Conservation (phyloP, 2,329 filamentous ascomycete species). For the Zelopaecilomyces penicillatus region DNA sequence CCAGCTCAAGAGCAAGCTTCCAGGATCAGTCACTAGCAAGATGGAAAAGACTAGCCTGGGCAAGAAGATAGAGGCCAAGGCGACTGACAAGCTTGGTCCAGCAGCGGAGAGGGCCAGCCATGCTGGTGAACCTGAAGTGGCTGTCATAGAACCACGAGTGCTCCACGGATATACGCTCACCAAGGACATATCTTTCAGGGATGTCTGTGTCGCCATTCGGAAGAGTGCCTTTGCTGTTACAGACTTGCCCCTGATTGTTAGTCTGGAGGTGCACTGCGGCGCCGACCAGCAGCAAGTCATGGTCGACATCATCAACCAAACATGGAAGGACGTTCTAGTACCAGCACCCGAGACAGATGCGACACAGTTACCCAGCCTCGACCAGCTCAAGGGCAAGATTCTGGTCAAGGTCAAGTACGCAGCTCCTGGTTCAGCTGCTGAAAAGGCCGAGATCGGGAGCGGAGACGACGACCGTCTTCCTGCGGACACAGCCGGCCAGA, state of each 20-base stretch:
- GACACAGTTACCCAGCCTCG: constrained; percentile 55
- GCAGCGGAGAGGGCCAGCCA: constrained; percentile 2
- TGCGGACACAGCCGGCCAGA: constrained; percentile 31
- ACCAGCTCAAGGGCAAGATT: constrained; percentile 66
- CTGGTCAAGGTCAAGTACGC: constrained; percentile 73
- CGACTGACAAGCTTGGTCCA: constrained; percentile 5
- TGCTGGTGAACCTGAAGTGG: constrained; percentile 17
- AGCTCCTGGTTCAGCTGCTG: constrained; percentile 30
- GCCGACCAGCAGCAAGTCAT: constrained; percentile 78
- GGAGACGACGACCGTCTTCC: constrained; percentile 30
- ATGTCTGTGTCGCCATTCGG: constrained; percentile 73
- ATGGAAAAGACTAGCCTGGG: constrained; percentile 41
- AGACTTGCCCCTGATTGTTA: constrained; percentile 84
- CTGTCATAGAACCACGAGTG: constrained; percentile 61
- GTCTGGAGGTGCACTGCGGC: constrained; percentile 82
- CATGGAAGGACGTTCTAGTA: constrained; percentile 68
- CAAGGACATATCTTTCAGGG: constrained; percentile 76
- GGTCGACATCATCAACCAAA: constrained; percentile 83
- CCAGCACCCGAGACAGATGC: constrained; percentile 41
- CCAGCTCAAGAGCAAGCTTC: constrained; percentile 54
- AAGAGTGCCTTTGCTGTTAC: constrained; percentile 68
- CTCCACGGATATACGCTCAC: constrained; percentile 87
- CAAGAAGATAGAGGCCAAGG: constrained; percentile 30
- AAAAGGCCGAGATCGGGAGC: constrained; percentile 23
- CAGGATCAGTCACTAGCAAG: constrained; percentile 33